Base-by-base conservation (phyloP, 1,284 basidiomycete genomes). In the Cutaneotrichosporon mucoides region DNA sequence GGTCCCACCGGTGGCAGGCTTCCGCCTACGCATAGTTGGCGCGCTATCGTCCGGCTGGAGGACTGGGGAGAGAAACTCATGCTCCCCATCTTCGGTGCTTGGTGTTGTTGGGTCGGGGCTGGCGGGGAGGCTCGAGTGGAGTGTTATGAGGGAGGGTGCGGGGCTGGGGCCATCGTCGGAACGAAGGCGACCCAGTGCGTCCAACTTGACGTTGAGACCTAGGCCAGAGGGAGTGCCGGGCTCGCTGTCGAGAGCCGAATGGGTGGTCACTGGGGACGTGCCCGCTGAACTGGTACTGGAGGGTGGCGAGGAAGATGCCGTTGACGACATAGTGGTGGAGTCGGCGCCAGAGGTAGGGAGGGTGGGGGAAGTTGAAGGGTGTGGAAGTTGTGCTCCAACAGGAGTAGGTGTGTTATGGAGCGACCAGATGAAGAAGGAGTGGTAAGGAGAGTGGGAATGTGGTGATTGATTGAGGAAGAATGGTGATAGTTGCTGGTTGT, bases 111-210 rank as follows among this genome's bases (percentile, higher is more conserved):
- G 50, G 41, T 52, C 50, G 6, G 50, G 50, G 6, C 11, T 42
- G 40, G 16, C 12, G 1, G 50, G 51, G 13, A 43, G 33, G 33
- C 43, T 36, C 37, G 53, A 55, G 36, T 55, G 53, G 8, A 55
- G 38, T 4, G 53, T 47, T 3, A 55, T 45, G 16, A 55, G 45
- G 15, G 53, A 55, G 10, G 53, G 53, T n/a, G 53, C 53, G 12
- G 44, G 53, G 35, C 43, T 46, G 15, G 33, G 36, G 37, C 35
- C 24, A 9, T 40, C 51, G 13, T 40, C 16, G 11, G 37, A 9
- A 33, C 37, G 36, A 4, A 51, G 6, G 6, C 49, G 49, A 4
- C 49, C 49, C 4, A 24, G 12, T 15, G 38, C 35, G 12, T 51
- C 49, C 16, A 40, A 24, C 49, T 51, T 51, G 35, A 40, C 37